A percentile compares a stretch with the other conserved stretches of the same genome.
These are phyloP conservation scores for Fusarium pseudonygamai DNA, from an alignment of 2,329 filamentous ascomycete genomes.

Conservation along the genomic window DNA sequence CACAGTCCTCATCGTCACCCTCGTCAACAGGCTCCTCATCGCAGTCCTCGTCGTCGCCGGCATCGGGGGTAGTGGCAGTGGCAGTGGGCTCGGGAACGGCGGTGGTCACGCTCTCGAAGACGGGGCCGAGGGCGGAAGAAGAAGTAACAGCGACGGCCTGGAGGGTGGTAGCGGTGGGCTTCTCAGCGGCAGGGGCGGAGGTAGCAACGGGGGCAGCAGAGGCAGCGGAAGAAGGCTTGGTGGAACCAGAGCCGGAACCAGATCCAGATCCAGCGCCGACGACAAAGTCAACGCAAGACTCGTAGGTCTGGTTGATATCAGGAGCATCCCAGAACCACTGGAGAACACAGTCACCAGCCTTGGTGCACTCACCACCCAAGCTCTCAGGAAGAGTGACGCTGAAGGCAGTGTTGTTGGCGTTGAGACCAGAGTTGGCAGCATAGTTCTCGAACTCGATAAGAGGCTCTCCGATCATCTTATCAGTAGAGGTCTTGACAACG, in stretches of 20 bases:
- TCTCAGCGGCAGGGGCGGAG: conserved; percentile 6
- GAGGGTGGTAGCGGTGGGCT: conserved; percentile 15
- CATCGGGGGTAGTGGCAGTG: conserved; percentile 6
- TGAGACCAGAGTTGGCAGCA: conserved; percentile 55
- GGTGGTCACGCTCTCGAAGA: background rate
- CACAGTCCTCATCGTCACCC: too few species aligned
- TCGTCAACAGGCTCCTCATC: background rate
- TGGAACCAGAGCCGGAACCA: background rate
- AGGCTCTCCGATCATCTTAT: conserved; percentile 61
- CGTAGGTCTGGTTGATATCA: conserved; percentile 68
- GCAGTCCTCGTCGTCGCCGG: conserved; percentile 8
- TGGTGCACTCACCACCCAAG: conserved; percentile 56
- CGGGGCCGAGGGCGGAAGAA: background rate
- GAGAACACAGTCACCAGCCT: conserved; percentile 60
- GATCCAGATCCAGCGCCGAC: conserved; percentile 20
- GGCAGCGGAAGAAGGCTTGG: conserved; percentile 15
- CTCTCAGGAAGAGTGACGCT: conserved; percentile 63
- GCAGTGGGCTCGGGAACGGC: conserved; percentile 15
- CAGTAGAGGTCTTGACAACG: conserved; percentile 62
- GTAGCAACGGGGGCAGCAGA: conserved; percentile 6
- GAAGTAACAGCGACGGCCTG: conserved; percentile 14
- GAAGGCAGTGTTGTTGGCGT: conserved; percentile 59
- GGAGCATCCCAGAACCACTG: conserved; percentile 71
- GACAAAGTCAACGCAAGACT: conserved; percentile 69
- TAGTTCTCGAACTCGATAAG: conserved; percentile 66